A percentile compares a stretch with the other conserved stretches of the same genome.
phyloP scores from a whole-genome alignment of 148 eudicot genomes.

The Spergularia marina region DNA sequence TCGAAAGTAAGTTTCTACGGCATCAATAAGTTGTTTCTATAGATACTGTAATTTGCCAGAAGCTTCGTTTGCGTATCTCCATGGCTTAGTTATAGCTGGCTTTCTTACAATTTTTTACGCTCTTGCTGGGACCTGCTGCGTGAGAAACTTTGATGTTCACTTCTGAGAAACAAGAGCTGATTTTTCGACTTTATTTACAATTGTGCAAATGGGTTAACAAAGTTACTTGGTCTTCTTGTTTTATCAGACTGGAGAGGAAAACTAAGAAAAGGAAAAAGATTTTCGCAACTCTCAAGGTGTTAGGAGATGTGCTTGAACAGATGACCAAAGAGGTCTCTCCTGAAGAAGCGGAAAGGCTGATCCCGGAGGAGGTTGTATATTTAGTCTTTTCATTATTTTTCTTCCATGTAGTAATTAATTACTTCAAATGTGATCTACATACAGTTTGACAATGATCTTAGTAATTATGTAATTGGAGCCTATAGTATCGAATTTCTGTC shows the following conservation, averaged over 20 bases:
- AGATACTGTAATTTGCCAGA: neutral
- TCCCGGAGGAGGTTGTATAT: slow-evolving; percentile 77
- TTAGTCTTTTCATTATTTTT: neutral
- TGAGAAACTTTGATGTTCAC: slow-evolving; percentile 2
- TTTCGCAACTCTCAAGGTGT: slow-evolving; percentile 84
- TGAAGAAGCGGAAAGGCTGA: slow-evolving; percentile 79
- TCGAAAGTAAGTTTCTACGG: neutral
- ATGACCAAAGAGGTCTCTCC: slow-evolving; percentile 83
- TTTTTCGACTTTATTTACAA: slow-evolving; percentile 4
- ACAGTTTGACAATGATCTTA: neutral
- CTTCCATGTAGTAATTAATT: neutral
- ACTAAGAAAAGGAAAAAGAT: slow-evolving; percentile 84
- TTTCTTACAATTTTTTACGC: too few relatives aligned
- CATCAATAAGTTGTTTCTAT: neutral
- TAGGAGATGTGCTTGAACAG: slow-evolving; percentile 85
- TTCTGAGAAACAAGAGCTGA: neutral
- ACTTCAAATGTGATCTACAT: neutral
- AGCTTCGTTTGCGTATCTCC: neutral
- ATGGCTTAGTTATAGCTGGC: neutral
- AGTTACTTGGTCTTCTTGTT: neutral
- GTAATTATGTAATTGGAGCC: neutral
- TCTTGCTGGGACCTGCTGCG: neutral
- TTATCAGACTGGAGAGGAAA: slow-evolving; percentile 74
- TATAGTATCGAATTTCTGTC: neutral
- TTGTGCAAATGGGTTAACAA: neutral